A percentile compares a stretch with the other conserved stretches of the same genome.
These are phyloP conservation scores for Bidens hawaiensis DNA, from an alignment of 140 eudicot species.

Conservation along the genomic window DNA sequence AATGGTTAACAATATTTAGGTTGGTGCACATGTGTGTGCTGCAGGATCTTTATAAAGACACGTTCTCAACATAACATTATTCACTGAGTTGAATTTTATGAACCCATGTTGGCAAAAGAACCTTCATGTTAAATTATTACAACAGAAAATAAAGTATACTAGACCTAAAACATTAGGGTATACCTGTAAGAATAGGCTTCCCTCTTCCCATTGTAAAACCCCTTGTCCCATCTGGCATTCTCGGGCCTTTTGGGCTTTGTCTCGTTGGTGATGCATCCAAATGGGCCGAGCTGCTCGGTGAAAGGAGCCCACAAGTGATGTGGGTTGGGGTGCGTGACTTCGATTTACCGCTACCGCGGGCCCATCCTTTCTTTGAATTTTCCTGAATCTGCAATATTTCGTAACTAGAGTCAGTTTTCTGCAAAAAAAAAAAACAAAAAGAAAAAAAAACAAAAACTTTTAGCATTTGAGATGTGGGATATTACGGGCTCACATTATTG, in stretches of 20 bases:
- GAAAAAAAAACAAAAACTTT: too few relatives aligned
- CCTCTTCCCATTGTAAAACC: constrained; percentile 97
- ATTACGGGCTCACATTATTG: constrained; percentile 35
- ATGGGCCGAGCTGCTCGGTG: constrained; percentile 27
- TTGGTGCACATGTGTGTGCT: neutral
- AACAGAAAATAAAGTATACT: constrained; percentile 15
- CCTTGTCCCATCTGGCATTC: constrained; percentile 95
- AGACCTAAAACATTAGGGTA: constrained; percentile 18
- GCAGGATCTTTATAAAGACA: neutral
- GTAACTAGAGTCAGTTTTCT: neutral
- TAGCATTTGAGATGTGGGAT: neutral
- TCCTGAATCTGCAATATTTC: constrained; percentile 42
- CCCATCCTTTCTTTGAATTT: constrained; percentile 52
- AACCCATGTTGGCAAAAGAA: neutral
- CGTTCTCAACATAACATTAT: constrained; percentile 15
- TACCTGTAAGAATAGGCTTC: constrained; percentile 42
- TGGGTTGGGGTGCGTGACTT: constrained; percentile 37
- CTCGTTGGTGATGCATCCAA: constrained; percentile 41
- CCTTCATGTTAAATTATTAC: constrained; percentile 26
- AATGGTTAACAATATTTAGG: too few relatives aligned
- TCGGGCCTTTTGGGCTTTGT: constrained; percentile 58
- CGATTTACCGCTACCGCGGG: constrained; percentile 52
- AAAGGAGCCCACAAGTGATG: constrained; percentile 45
- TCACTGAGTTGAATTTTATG: constrained; percentile 2
- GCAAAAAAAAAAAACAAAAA: neutral